Conservation (phyloP, 1,284 basidiomycete genomes). For the Somion occarium region DNA sequence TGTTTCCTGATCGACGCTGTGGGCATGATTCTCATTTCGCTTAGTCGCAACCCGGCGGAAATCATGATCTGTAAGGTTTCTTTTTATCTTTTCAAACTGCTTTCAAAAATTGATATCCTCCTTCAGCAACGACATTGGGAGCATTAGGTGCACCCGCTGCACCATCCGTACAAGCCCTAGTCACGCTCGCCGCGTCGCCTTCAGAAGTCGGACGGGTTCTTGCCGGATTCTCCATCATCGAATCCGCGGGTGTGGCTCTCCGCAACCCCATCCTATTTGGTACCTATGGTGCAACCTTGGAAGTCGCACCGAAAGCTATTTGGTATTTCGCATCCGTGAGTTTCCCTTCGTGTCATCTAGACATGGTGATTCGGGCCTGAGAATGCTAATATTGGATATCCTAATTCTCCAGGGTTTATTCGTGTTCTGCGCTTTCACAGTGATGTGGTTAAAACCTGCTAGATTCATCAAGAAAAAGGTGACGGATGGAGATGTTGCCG, state of each 20-base stretch:
- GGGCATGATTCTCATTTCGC: constrained; percentile 6
- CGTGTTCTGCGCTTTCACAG: background rate
- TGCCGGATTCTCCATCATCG: constrained; percentile 8
- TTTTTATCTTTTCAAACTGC: background rate
- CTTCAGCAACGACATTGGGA: constrained; percentile 1
- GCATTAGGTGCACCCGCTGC: constrained; percentile 9
- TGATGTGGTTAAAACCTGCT: background rate
- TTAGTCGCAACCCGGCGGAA: constrained; percentile 3
- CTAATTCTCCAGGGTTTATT: background rate
- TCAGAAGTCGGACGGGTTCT: constrained; percentile 20
- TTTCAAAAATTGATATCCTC: background rate
- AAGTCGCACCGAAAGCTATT: constrained; percentile 5
- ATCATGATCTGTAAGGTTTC: background rate
- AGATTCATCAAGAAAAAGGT: background rate
- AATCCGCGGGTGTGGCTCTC: constrained; percentile 8
- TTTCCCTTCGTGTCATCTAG: background rate
- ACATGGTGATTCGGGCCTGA: background rate
- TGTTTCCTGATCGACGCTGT: constrained; percentile 9
- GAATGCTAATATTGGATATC: background rate
- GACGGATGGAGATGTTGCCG: no score
- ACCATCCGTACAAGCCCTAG: constrained; percentile 10
- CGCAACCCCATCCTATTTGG: constrained; percentile 9
- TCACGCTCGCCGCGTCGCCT: constrained; percentile 5
- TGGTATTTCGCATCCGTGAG: constrained; percentile 10
- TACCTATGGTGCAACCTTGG: constrained; percentile 7